Base-by-base conservation (phyloP, 108 stramenopile species). In the Phaeodactylum tricornutum region DNA sequence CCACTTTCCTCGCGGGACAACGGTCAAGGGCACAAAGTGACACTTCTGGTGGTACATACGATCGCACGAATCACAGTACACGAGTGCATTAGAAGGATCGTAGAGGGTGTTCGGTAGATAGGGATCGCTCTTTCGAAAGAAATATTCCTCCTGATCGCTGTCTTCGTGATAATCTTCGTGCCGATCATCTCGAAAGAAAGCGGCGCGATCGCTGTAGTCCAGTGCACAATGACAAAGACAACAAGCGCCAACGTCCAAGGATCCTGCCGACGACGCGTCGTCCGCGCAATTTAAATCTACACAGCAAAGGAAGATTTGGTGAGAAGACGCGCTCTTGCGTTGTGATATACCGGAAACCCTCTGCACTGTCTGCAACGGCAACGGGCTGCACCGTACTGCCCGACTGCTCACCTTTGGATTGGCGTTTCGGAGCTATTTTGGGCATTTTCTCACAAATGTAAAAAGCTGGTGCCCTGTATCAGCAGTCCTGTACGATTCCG, bases 21-120 rank as follows among this genome's bases (percentile, higher is more conserved):
- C 45, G 16, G 85, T 49, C n/a, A 87, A 47, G 0, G 90, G 90
- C 15, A 87, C 77, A 51, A 87, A 92, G 50, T 87, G 90, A 65
- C 90, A 92, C 45, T 67, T 76, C 55, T 92, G 90, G 59, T 92
- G 90, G 55, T 72, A 92, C 17, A 81, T 58, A 38, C 87, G 73
- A 53, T 85, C 62, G 60, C 87, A 90, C 19, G 67, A 63, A 53
- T 90, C 83, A 34, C 87, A 90, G 39, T 83, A 67, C 9, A 90
- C 69, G 36, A 90, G 47, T 21, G 78, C 68, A 67, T 90, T 90
- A 50, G 69, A 47, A 25, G 74, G 73, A 57, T 90, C 79, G 60
- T 83, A 68, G 4, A 85, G 57, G 40, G 30, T 30, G 16, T 51
- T 53, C 4, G 77, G 80, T n/a, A 90, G 50, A 33, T 66, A 77